These are phyloP conservation scores for Metahyphopichia silvanorum DNA, from an alignment of 805 yeast species.

Conservation along the genomic window DNA sequence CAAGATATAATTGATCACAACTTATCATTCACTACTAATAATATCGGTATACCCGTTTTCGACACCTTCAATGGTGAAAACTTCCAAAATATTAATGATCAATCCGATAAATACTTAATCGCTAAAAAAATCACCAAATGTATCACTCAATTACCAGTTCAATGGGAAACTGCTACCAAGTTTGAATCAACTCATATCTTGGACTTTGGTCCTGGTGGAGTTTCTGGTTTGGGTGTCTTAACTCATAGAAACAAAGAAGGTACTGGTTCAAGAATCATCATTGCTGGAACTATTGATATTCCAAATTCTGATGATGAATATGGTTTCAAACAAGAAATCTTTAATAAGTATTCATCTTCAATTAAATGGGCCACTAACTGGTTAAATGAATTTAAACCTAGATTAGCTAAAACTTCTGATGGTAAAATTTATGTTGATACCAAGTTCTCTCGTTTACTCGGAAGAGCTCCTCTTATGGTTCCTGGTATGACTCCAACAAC, in stretches of 20 bases:
- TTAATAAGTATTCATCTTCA: slow-evolving; percentile 61
- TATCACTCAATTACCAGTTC: slow-evolving; percentile 84
- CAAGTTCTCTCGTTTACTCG: slow-evolving; percentile 85
- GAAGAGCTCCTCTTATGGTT: slow-evolving; percentile 94
- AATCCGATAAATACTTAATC: slow-evolving; percentile 48
- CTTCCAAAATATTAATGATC: slow-evolving; percentile 49
- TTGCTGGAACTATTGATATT: slow-evolving; percentile 86
- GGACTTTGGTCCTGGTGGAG: slow-evolving; percentile 99
- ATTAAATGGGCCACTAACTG: slow-evolving; percentile 87
- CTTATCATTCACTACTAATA: slow-evolving; percentile 52
- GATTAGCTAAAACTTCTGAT: slow-evolving; percentile 66
- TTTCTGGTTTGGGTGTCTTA: slow-evolving; percentile 91
- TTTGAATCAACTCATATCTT: slow-evolving; percentile 83
- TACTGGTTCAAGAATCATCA: slow-evolving; percentile 90
- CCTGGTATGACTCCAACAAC: slow-evolving; percentile 99
- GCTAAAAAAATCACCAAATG: slow-evolving; percentile 67
- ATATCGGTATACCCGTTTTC: slow-evolving; percentile 79
- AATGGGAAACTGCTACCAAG: slow-evolving; percentile 90
- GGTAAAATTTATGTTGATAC: slow-evolving; percentile 88
- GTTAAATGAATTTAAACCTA: slow-evolving; percentile 86
- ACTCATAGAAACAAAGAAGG: slow-evolving; percentile 99
- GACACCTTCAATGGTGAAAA: slow-evolving; percentile 87
- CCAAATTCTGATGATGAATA: slow-evolving; percentile 69
- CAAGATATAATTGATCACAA: slow-evolving; percentile 59
- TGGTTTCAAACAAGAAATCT: slow-evolving; percentile 94